A percentile compares a stretch with the other conserved stretches of the same genome.
Conservation (phyloP, 805 yeast species). For the Danielia oregonensis region DNA sequence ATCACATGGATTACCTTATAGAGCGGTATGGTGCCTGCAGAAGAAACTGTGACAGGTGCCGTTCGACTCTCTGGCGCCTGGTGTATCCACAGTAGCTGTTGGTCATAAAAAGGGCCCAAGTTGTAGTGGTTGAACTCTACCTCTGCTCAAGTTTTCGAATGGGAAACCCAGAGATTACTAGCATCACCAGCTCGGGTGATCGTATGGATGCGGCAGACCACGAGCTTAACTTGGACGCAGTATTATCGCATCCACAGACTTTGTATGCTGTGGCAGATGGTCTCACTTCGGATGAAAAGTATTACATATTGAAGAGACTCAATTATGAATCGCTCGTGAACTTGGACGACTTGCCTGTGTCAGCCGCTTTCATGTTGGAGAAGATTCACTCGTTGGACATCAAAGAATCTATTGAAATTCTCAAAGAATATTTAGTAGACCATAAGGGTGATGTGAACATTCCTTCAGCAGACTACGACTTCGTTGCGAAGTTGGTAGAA, state of each 20-base stretch:
- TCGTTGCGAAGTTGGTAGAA: constrained; percentile 21
- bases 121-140: no score
- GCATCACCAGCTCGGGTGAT: not conserved
- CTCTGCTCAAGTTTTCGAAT: no score
- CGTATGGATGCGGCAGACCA: constrained; percentile 7
- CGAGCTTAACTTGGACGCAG: constrained; percentile 15
- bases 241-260: constrained; percentile 22
- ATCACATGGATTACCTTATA: no score
- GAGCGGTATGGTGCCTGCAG: no score
- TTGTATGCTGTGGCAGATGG: constrained; percentile 23
- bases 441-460: constrained; percentile 49
- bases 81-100: no score
- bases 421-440: constrained; percentile 35
- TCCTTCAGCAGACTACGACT: constrained; percentile 32
- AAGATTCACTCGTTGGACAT: constrained; percentile 31
- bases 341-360: constrained; percentile 29
- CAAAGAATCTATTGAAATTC: constrained; percentile 38
- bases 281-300: constrained; percentile 25
- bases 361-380: constrained; percentile 37
- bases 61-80: no score
- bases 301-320: constrained; percentile 24
- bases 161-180: no score
- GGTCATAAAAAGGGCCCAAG: no score
- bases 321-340: constrained; percentile 22
- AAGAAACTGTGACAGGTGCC: no score